Evolutionary conservation across 805 yeast species (phyloP).

Genomic region (Barnettozyma siamensis): DNA sequence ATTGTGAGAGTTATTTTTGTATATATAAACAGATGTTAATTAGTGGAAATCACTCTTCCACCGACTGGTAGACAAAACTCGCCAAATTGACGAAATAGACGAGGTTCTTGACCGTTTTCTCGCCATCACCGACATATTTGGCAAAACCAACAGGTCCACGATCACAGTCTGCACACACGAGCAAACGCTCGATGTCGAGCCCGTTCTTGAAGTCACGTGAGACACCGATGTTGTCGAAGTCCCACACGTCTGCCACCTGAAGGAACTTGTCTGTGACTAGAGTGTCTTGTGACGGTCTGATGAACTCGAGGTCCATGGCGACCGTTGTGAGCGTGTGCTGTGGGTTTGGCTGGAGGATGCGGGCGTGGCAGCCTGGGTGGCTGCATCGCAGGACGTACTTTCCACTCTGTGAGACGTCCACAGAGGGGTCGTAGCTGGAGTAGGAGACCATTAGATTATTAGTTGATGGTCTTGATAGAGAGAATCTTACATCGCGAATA

Average conservation of each 20-base stretch:
- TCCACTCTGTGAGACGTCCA: not conserved
- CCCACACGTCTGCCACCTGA: constrained; percentile 60
- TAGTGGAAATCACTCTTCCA: not conserved
- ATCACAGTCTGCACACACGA: constrained; percentile 74
- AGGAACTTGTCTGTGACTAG: constrained; percentile 28
- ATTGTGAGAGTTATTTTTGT: too few relatives aligned
- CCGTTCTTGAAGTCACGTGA: constrained; percentile 31
- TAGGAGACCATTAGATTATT: too few relatives aligned
- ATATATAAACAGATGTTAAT: too few relatives aligned
- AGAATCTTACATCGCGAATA: too few relatives aligned
- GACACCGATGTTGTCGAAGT: constrained; percentile 74
- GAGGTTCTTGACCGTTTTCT: constrained; percentile 33
- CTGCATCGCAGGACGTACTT: constrained; percentile 20
- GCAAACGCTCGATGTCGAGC: constrained; percentile 40
- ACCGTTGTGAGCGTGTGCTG: not conserved
- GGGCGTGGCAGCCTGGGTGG: constrained; percentile 21
- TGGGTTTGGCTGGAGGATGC: constrained; percentile 16
- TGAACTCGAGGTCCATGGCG: constrained; percentile 1
- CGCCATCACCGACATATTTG: constrained; percentile 27
- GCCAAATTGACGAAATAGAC: constrained; percentile 39
- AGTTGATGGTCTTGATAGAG: not conserved
- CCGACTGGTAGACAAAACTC: constrained; percentile 37
- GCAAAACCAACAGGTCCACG: constrained; percentile 74
- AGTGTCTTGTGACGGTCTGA: constrained; percentile 8
- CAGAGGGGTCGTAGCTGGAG: constrained; percentile 1